phyloP scores from a whole-genome alignment of 768 basidiomycete genomes.

The Tylopilus sp. region DNA sequence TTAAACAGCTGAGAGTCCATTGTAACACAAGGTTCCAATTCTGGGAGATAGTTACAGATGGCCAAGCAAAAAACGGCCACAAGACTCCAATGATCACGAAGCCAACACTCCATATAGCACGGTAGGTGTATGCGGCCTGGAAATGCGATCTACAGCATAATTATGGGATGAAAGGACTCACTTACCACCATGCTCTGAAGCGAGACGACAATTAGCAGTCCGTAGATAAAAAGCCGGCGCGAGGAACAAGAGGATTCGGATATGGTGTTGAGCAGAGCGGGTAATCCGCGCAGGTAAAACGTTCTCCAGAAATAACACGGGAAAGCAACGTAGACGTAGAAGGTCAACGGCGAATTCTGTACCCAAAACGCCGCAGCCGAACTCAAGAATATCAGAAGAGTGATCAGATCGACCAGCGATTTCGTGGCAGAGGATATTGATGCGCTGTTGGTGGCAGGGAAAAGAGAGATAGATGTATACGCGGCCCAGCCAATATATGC shows the following conservation, averaged over 20 bases:
- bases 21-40: constrained; percentile 26
- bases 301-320: constrained; percentile 77
- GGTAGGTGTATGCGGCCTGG: constrained; percentile 67
- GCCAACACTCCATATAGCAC: constrained; percentile 70
- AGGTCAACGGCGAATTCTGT: constrained; percentile 67
- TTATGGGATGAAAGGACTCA: constrained; percentile 5
- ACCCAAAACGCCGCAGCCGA: constrained; percentile 53
- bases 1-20: constrained; percentile 52
- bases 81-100: constrained; percentile 54
- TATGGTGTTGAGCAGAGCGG: constrained; percentile 10
- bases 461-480: constrained; percentile 57
- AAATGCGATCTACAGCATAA: neutral
- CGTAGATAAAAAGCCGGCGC: constrained; percentile 23
- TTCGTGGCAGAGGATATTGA: neutral
- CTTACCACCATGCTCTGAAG: constrained; percentile 75
- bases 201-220: constrained; percentile 36
- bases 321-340: constrained; percentile 73
- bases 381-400: constrained; percentile 28
- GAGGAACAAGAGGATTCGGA: constrained; percentile 24
- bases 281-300: constrained; percentile 33
- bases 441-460: constrained; percentile 38
- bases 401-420: constrained; percentile 16
- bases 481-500: constrained; percentile 81
- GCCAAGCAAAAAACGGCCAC: constrained; percentile 65
- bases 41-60: constrained; percentile 27